Percentiles rank a stretch among this genome's conserved stretches.
phyloP scores from a whole-genome alignment of 2,329 filamentous ascomycete species.

The Pestalotiopsis sp. region DNA sequence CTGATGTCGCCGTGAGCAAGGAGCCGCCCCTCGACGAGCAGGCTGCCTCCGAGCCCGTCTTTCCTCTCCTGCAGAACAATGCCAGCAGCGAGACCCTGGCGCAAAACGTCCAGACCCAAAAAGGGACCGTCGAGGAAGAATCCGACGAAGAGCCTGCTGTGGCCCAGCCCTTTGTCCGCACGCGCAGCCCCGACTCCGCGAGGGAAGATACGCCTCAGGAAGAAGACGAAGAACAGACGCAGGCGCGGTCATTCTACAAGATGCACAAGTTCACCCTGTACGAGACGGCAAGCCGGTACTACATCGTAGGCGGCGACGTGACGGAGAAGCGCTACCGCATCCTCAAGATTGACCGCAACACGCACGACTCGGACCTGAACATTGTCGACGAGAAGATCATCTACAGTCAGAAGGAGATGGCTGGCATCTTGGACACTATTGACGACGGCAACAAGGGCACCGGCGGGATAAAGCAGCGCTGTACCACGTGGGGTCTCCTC shows the following conservation, averaged over 20 bases:
- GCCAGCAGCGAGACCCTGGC: conserved; percentile 39
- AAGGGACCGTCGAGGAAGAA: conserved; percentile 45
- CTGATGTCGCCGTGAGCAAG: background rate
- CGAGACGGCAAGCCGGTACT: conserved; percentile 91
- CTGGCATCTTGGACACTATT: conserved; percentile 88
- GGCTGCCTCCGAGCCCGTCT: conserved; percentile 29
- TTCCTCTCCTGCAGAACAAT: conserved; percentile 45
- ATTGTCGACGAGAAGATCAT: conserved; percentile 94
- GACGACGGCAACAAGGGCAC: conserved; percentile 92
- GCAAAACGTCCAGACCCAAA: conserved; percentile 29
- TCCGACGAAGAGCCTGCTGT: conserved; percentile 62
- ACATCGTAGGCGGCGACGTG: conserved; percentile 90
- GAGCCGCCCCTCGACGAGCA: background rate
- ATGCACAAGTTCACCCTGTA: conserved; percentile 99
- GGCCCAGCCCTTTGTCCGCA: conserved; percentile 59
- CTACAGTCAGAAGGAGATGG: conserved; percentile 91
- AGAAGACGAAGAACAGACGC: conserved; percentile 27
- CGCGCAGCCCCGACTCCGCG: conserved; percentile 51
- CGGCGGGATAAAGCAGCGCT: conserved; percentile 86
- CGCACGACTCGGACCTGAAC: conserved; percentile 74
- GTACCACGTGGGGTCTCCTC: conserved; percentile 89
- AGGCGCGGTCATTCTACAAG: conserved; percentile 50
- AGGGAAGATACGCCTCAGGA: conserved; percentile 21
- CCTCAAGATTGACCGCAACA: conserved; percentile 90
- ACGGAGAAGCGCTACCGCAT: conserved; percentile 88